Evolutionary conservation across 2,329 filamentous ascomycete species (phyloP).

Genomic region (Alternaria sp.): DNA sequence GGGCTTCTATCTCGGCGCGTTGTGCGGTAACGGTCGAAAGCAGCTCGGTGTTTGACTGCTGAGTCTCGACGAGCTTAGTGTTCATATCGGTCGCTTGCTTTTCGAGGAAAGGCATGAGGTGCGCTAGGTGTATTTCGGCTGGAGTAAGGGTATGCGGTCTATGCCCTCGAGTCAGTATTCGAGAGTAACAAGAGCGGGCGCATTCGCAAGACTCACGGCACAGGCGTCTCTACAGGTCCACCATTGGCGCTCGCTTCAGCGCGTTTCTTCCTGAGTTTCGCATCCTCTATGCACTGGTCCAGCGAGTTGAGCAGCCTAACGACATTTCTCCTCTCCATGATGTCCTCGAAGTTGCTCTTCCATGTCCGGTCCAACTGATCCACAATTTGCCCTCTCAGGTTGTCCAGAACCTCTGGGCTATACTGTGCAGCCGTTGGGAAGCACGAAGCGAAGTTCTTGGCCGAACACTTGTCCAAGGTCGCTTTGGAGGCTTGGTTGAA

Average conservation of each 20-base stretch:
- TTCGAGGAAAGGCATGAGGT: slow-evolving; percentile 63
- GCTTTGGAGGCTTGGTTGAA: slow-evolving; percentile 65
- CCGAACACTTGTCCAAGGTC: slow-evolving; percentile 66
- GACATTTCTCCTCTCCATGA: slow-evolving; percentile 63
- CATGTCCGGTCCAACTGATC: slow-evolving; percentile 64
- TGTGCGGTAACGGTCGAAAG: slow-evolving; percentile 60
- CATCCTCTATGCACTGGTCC: slow-evolving; percentile 65
- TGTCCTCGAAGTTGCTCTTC: slow-evolving; percentile 65
- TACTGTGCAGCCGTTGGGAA: slow-evolving; percentile 67
- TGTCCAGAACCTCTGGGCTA: slow-evolving; percentile 62
- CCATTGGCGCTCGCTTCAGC: slow-evolving; percentile 48
- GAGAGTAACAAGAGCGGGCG: not conserved
- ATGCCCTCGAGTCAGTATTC: not conserved
- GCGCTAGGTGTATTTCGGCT: slow-evolving; percentile 63
- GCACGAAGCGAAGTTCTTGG: slow-evolving; percentile 67
- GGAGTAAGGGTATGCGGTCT: slow-evolving; percentile 66
- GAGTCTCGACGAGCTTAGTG: slow-evolving; percentile 56
- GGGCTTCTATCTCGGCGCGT: slow-evolving; percentile 61
- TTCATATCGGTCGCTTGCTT: slow-evolving; percentile 58
- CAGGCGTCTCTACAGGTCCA: slow-evolving; percentile 41
- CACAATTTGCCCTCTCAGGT: slow-evolving; percentile 64
- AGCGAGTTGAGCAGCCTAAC: slow-evolving; percentile 65
- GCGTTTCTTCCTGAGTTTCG: slow-evolving; percentile 58
- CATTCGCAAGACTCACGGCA: slow-evolving; percentile 54
- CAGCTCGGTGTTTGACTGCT: slow-evolving; percentile 61